Evolutionary conservation across 805 yeast genomes (phyloP), one percentile per base, ranked within the genome.

Genomic region (Kazachstania viticola): DNA sequence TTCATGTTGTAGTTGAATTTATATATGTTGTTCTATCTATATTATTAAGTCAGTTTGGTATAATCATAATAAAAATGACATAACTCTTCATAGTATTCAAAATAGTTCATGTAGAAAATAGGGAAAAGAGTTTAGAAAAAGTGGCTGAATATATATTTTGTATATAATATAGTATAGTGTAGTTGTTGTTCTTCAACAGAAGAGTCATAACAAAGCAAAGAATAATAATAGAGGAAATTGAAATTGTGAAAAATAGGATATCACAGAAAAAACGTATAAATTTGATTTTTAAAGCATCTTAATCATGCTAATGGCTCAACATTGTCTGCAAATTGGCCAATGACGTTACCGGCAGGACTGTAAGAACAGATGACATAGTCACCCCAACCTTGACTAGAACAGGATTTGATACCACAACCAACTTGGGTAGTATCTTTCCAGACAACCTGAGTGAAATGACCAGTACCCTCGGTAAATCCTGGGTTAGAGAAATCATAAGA

Each of bases 391-490:
- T 62, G 60, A 30, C 55, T 45, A 30, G 57, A 47, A 60, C 94
- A 80, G 41, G 65, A 52, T 49, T 72, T 75, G 54, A 64, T 60
- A 32, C 79, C 83, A 64, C 93, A 80, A 30, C 91, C 93, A 14
- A 80, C 55, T 41, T 69, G 56, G 7, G 71, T 57, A 25, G 79
- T 60, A 6, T 64, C 45, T 39, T 69, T 69, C 93, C 93, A 80
- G 17, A 80, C 69, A 21, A 79, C 48, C 57, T 80, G 88, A 12
- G 88, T 79, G 61, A 80, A 80, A 51, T 80, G 93, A 34, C 82
- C 82, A 13, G 42, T 25, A 38, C 41, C 34, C 57, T 62, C 34
- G 64, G 64, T 42, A 57, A 62, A 35, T 71, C 75, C 37, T 51
- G 51, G 32, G 51, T 52, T 18, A 75, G 72, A 31, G 58, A 55